A percentile compares a stretch with the other conserved stretches of the same genome.
Conservation (phyloP, 2,329 filamentous ascomycete species). For the Rhexocercosporidium sp. region DNA sequence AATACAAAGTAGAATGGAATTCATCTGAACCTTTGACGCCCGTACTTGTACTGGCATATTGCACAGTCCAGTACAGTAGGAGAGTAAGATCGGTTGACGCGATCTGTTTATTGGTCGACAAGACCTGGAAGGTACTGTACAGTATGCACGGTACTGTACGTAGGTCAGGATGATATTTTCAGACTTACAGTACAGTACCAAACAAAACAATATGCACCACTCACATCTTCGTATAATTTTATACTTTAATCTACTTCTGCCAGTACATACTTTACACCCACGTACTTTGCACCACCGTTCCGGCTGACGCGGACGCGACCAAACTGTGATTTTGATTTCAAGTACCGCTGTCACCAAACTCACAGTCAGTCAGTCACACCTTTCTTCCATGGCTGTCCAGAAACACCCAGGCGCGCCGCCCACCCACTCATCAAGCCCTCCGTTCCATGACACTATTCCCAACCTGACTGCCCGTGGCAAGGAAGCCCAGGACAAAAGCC, state of each 20-base stretch:
- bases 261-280: background rate
- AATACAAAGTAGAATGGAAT: too few species aligned
- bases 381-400: background rate
- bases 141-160: too few species aligned
- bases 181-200: too few species aligned
- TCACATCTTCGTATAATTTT: too few species aligned
- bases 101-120: too few species aligned
- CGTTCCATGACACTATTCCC: background rate
- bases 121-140: too few species aligned
- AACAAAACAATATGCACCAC: too few species aligned
- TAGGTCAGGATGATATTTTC: too few species aligned
- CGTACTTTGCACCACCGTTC: background rate
- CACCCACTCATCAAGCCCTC: background rate
- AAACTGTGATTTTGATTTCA: background rate
- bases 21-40: constrained; percentile 1
- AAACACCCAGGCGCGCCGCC: background rate
- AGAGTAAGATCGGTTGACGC: background rate
- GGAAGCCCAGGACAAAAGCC: background rate
- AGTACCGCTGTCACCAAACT: background rate
- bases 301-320: background rate
- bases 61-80: too few species aligned
- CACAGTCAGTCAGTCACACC: background rate
- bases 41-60: too few species aligned
- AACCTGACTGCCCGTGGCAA: background rate
- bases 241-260: background rate